phyloP scores from a whole-genome alignment of 306 rosid species.

The Vigna angularis region DNA sequence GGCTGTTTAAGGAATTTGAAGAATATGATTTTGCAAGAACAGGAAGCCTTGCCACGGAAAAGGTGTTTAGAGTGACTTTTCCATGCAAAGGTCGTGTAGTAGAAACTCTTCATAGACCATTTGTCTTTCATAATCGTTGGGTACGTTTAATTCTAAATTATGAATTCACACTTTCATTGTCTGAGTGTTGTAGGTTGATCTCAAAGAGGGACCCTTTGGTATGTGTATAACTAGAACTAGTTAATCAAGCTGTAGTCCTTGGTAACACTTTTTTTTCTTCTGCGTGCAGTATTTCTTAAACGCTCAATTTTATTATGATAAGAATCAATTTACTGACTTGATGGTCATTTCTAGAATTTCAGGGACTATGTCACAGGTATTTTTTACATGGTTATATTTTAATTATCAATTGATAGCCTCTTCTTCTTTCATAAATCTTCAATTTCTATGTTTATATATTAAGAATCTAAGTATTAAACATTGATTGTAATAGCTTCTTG shows the following conservation, averaged over 20 bases:
- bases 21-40: slow-evolving; percentile 92
- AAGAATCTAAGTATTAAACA: slow-evolving; percentile 33
- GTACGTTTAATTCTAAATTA: neutral
- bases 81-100: neutral
- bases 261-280: neutral
- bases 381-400: slow-evolving; percentile 13
- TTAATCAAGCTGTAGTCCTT: neutral
- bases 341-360: slow-evolving; percentile 85
- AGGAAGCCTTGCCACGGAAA: slow-evolving; percentile 76
- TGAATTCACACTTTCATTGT: neutral
- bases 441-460: slow-evolving; percentile 22
- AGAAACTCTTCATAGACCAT: slow-evolving; percentile 5
- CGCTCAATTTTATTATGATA: slow-evolving; percentile 90
- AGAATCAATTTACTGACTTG: slow-evolving; percentile 88
- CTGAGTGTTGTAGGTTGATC: slow-evolving; percentile 72
- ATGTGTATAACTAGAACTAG: neutral
- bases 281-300: slow-evolving; percentile 76
- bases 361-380: slow-evolving; percentile 86
- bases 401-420: neutral
- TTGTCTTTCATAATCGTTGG: neutral
- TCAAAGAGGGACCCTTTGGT: slow-evolving; percentile 78
- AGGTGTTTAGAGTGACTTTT: slow-evolving; percentile 50
- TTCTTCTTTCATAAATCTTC: neutral
- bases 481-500: slow-evolving; percentile 63
- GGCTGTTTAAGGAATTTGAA: slow-evolving; percentile 80